Percentiles rank a stretch among this genome's conserved stretches.
Conservation (phyloP, 2,329 filamentous ascomycete species). For the Pseudogymnoascus sp. region DNA sequence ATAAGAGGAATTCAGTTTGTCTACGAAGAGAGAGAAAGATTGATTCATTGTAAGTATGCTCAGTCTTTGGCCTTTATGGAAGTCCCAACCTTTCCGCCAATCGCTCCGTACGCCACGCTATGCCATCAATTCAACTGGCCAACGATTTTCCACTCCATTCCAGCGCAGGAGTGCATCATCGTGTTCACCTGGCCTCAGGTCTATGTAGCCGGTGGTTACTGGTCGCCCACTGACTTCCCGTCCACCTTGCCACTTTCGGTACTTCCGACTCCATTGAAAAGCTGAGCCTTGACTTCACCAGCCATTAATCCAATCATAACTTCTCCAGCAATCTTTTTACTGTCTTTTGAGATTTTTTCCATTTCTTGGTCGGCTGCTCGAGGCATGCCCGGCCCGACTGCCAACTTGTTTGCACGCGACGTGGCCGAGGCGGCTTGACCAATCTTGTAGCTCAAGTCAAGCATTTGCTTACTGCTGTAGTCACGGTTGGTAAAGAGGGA, state of each 20-base stretch:
- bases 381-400: conserved; percentile 14
- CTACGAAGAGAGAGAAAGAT: neutral
- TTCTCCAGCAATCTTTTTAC: conserved; percentile 49
- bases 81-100: neutral
- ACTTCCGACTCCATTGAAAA: conserved; percentile 34
- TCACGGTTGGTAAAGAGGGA: conserved; percentile 88
- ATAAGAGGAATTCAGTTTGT: neutral
- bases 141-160: neutral
- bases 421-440: conserved; percentile 48
- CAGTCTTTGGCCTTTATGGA: neutral
- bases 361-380: conserved; percentile 40
- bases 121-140: conserved; percentile 4
- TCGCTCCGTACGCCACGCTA: conserved; percentile 7
- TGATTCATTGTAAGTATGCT: conserved; percentile 2
- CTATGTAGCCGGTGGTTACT: neutral
- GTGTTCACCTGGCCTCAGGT: neutral
- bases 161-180: neutral
- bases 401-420: conserved; percentile 30
- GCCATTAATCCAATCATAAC: conserved; percentile 37
- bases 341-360: conserved; percentile 45
- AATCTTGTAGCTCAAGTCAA: conserved; percentile 79
- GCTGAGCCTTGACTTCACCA: conserved; percentile 41
- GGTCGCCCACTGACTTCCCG: neutral
- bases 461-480: conserved; percentile 85
- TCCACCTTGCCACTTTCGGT: neutral